A percentile compares a stretch with the other conserved stretches of the same genome.
phyloP scores from a whole-genome alignment of 2,329 filamentous ascomycete genomes.

The Botrytis aclada region DNA sequence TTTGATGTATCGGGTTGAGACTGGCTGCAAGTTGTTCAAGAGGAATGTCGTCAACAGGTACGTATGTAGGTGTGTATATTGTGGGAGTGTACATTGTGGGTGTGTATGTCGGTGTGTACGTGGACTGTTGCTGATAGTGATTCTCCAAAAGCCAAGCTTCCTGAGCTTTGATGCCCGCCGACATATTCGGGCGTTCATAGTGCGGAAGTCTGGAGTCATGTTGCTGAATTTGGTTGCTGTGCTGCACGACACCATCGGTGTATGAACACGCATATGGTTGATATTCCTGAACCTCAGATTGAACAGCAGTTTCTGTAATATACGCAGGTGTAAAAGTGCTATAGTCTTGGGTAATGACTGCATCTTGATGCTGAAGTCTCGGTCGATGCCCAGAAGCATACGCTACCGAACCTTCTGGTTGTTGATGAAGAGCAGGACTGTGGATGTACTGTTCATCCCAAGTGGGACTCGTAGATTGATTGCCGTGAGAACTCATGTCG shows the following conservation, averaged over 20 bases:
- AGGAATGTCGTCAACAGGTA: neutral
- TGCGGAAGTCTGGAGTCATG: neutral
- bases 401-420: neutral
- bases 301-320: neutral
- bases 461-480: neutral
- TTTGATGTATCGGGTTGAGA: accelerated
- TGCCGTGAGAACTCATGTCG: neutral
- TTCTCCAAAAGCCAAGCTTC: neutral
- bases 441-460: neutral
- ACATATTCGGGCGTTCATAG: neutral
- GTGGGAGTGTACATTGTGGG: neutral
- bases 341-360: neutral
- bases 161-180: neutral
- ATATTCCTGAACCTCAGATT: accelerated
- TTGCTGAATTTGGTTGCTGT: neutral
- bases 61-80: neutral
- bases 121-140: neutral
- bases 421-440: neutral
- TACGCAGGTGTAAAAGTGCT: neutral
- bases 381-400: neutral
- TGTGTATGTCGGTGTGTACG: neutral
- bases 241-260: neutral
- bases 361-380: neutral
- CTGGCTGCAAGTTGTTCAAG: neutral
- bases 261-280: neutral